phyloP scores from a whole-genome alignment of 805 yeast genomes.

The Saccharomycopsis sp. region DNA sequence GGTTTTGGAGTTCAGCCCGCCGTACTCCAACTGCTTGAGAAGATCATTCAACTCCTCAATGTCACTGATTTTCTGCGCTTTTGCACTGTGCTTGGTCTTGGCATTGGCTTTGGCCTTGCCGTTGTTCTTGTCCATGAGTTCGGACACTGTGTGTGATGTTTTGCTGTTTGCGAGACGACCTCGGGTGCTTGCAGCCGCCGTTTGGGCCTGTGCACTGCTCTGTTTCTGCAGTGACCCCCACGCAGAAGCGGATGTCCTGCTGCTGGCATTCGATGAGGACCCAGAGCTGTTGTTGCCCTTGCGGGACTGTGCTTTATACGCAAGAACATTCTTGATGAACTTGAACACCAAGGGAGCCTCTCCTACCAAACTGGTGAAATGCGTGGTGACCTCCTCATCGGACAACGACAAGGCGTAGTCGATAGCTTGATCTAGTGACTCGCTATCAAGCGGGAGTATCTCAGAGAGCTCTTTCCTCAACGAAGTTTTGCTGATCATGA shows the following conservation, averaged over 20 bases:
- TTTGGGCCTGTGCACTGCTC: too few species aligned
- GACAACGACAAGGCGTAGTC: slow-evolving; percentile 41
- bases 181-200: too few species aligned
- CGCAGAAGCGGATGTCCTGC: neutral
- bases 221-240: neutral
- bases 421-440: slow-evolving; percentile 45
- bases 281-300: neutral
- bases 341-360: slow-evolving; percentile 44
- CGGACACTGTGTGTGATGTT: slow-evolving; percentile 1
- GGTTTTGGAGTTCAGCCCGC: slow-evolving; percentile 24
- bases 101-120: slow-evolving; percentile 12
- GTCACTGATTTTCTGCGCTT: slow-evolving; percentile 40
- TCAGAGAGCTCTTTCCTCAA: slow-evolving; percentile 23
- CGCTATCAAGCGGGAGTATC: slow-evolving; percentile 51
- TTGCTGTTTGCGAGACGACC: neutral
- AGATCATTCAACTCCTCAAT: slow-evolving; percentile 60
- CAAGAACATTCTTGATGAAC: slow-evolving; percentile 31
- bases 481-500: slow-evolving; percentile 4
- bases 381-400: slow-evolving; percentile 40
- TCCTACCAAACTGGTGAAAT: slow-evolving; percentile 49
- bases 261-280: neutral
- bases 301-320: slow-evolving; percentile 1
- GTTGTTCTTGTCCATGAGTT: slow-evolving; percentile 1
- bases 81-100: slow-evolving; percentile 30
- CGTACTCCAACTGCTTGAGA: slow-evolving; percentile 42